These are phyloP conservation scores for Cordyceps militaris DNA, from an alignment of 2,329 filamentous ascomycete genomes.

Conservation along the genomic window DNA sequence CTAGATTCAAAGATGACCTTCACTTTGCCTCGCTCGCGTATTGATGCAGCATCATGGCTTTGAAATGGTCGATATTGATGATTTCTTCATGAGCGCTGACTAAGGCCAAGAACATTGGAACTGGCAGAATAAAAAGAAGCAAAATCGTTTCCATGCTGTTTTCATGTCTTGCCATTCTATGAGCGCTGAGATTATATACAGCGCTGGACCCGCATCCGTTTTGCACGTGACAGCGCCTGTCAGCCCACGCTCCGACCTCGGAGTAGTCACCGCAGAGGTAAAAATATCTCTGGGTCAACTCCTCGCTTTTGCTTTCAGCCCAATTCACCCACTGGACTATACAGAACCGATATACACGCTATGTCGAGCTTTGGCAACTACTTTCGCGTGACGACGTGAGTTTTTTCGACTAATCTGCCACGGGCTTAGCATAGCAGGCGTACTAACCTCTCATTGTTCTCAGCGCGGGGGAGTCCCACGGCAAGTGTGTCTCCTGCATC, in stretches of 20 bases:
- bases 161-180: too few species aligned
- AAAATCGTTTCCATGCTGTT: too few species aligned
- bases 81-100: too few species aligned
- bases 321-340: neutral
- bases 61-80: too few species aligned
- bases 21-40: too few species aligned
- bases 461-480: slow-evolving; percentile 63
- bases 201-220: too few species aligned
- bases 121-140: too few species aligned
- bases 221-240: neutral
- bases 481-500: slow-evolving; percentile 88
- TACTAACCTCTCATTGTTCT: slow-evolving; percentile 11
- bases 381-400: slow-evolving; percentile 76
- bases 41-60: too few species aligned
- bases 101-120: too few species aligned
- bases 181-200: too few species aligned
- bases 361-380: slow-evolving; percentile 82
- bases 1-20: too few species aligned
- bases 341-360: slow-evolving; percentile 13
- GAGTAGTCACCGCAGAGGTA: neutral
- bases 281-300: neutral
- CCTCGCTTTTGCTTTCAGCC: neutral
- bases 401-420: slow-evolving; percentile 17
- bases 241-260: neutral
- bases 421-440: neutral